A percentile compares a stretch with the other conserved stretches of the same genome.
Conservation (phyloP, 176 grass and related monocot genomes). For the Alloteropsis semialata region DNA sequence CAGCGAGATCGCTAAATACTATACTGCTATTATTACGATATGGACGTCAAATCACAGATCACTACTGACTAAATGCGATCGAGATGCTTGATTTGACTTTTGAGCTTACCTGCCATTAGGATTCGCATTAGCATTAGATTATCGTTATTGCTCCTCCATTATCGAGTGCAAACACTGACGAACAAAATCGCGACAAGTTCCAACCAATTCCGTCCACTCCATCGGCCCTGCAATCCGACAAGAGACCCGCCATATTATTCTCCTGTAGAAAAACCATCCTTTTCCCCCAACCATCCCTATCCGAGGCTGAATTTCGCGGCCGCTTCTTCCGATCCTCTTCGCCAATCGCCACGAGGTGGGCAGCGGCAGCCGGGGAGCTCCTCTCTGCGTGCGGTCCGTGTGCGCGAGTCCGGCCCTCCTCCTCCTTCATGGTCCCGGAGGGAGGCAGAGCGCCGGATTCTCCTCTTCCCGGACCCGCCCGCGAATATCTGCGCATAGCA, state of each 20-base stretch:
- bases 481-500: slow-evolving; percentile 3
- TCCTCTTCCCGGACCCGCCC: slow-evolving; percentile 7
- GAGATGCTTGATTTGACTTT: background rate
- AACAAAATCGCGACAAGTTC: background rate
- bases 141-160: background rate
- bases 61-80: background rate
- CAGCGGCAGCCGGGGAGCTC: background rate
- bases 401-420: background rate
- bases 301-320: background rate
- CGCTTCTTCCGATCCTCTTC: background rate
- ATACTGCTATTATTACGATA: background rate
- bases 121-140: background rate
- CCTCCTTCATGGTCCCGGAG: background rate
- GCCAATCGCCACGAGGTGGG: background rate
- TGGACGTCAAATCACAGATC: background rate
- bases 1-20: background rate
- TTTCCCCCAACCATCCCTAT: background rate
- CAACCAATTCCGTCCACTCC: slow-evolving; percentile 1
- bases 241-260: background rate
- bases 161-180: background rate
- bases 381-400: slow-evolving; percentile 22
- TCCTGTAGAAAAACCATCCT: background rate
- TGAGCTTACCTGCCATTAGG: background rate
- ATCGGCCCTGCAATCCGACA: background rate
- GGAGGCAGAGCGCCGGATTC: background rate